Conservation (phyloP, 768 basidiomycete species). For the Boletus coccyginus region DNA sequence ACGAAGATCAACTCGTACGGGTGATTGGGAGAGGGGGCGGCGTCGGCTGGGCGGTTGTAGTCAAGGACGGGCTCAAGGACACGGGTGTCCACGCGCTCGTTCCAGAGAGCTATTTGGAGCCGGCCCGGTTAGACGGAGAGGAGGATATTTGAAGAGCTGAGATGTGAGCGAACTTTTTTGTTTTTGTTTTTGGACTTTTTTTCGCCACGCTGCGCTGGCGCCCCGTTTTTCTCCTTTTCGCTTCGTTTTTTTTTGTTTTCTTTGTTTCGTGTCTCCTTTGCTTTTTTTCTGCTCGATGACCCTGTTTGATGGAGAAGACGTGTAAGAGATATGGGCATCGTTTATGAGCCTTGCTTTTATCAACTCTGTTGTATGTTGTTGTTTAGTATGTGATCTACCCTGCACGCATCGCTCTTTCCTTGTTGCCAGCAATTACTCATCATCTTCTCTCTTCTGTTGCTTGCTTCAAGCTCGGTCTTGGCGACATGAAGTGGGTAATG, state of each 20-base stretch:
- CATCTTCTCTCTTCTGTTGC: no score
- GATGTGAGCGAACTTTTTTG: neutral
- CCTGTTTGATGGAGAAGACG: neutral
- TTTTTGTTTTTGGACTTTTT: neutral
- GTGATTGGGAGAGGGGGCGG: conserved; percentile 77
- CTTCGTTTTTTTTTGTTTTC: neutral
- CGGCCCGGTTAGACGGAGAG: conserved; percentile 39
- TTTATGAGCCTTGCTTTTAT: conserved; percentile 5
- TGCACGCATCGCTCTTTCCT: neutral
- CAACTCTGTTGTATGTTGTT: conserved; percentile 17
- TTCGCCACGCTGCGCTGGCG: conserved; percentile 13
- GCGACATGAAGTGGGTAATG: no score
- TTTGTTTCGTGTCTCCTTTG: no score
- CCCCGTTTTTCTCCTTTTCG: neutral
- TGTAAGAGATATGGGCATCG: neutral
- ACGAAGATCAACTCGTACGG: conserved; percentile 71
- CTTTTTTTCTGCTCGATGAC: neutral
- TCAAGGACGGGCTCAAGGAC: conserved; percentile 38
- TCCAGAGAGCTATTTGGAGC: conserved; percentile 75
- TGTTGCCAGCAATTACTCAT: neutral
- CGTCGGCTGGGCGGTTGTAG: conserved; percentile 77
- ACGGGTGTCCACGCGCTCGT: conserved; percentile 63
- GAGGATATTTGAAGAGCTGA: conserved; percentile 6
- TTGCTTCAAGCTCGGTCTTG: no score
- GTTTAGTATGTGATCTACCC: conserved; percentile 1